Evolutionary conservation across 305 asterid genomes (phyloP).

Genomic region (Fraxinus velutina): DNA sequence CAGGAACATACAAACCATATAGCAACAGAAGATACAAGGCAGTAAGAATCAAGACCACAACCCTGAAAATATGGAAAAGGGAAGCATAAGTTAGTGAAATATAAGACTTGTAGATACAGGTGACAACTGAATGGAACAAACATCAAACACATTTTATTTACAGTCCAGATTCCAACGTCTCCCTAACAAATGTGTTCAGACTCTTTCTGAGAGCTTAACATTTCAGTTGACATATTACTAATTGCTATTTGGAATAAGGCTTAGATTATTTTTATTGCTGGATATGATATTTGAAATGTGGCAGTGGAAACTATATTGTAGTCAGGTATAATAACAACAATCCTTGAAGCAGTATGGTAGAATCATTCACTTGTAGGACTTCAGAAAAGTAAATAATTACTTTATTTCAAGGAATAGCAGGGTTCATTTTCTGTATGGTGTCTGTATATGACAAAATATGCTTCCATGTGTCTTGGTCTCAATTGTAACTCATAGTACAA

Average conservation of each 20-base stretch:
- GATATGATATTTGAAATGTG: neutral
- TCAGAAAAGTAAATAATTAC: neutral
- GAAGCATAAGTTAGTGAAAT: constrained; percentile 4
- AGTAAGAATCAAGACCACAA: constrained; percentile 39
- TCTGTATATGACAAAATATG: neutral
- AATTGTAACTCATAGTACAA: neutral
- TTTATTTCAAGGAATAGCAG: neutral
- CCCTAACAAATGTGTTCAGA: neutral
- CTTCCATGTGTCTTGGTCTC: neutral
- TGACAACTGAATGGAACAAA: neutral
- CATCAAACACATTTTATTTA: neutral
- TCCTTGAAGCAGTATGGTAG: neutral
- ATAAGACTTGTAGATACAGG: neutral
- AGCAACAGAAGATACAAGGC: constrained; percentile 43
- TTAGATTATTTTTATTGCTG: neutral
- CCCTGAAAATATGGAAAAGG: constrained; percentile 37
- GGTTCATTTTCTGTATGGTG: neutral
- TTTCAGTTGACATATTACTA: neutral
- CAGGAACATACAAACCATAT: constrained; percentile 59
- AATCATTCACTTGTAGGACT: neutral
- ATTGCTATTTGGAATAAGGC: neutral
- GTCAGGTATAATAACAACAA: neutral
- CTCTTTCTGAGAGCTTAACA: neutral
- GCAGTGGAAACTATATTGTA: neutral
- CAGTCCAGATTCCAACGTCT: neutral